Evolutionary conservation across 140 eudicot species (phyloP).

Genomic region (Cichorium intybus): DNA sequence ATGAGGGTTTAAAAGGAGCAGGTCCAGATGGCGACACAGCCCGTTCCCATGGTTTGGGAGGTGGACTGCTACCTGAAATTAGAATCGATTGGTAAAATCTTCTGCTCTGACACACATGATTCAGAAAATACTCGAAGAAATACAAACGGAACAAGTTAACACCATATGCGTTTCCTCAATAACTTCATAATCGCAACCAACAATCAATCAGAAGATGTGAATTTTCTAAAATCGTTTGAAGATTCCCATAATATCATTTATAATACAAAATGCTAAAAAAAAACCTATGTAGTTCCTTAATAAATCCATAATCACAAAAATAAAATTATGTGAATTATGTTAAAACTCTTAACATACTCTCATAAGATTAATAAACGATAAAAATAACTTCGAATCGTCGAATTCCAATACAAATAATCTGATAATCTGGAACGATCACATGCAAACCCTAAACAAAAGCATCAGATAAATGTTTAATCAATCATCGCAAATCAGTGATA

Average conservation of each 20-base stretch:
- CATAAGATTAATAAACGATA: neutral
- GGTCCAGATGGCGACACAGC: slow-evolving; percentile 83
- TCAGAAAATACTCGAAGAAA: neutral
- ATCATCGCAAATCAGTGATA: neutral
- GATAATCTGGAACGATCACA: neutral
- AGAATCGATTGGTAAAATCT: too few relatives aligned
- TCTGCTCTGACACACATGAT: too few relatives aligned
- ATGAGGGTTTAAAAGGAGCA: slow-evolving; percentile 83
- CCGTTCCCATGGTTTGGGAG: slow-evolving; percentile 97
- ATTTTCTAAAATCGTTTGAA: neutral
- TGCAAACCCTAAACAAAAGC: neutral
- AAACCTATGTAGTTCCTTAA: neutral
- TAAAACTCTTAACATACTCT: neutral
- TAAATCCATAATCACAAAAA: neutral
- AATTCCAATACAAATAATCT: neutral
- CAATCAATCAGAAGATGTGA: neutral
- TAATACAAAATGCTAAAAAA: neutral
- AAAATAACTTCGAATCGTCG: neutral
- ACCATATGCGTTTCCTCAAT: neutral
- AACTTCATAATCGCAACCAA: neutral
- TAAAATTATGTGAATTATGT: neutral
- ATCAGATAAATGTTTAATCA: neutral
- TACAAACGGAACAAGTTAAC: neutral
- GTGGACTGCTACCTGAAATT: slow-evolving; percentile 62
- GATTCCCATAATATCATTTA: neutral